These are phyloP conservation scores for Novymonas esmeraldas DNA, from an alignment of 208 protist genomes.

Conservation along the genomic window DNA sequence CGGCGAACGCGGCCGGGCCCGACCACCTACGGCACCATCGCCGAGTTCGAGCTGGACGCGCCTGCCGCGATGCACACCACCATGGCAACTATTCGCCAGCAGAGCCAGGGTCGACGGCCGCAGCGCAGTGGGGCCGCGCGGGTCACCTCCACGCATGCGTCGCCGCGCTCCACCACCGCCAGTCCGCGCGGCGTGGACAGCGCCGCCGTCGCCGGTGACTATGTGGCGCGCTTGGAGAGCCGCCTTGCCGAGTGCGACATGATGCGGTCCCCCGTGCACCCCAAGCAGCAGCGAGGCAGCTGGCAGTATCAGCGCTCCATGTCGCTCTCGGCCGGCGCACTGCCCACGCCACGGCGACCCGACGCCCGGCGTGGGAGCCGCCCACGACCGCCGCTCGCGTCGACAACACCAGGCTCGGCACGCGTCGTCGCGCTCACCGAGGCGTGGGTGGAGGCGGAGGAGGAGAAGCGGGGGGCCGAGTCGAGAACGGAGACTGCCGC, in stretches of 20 bases:
- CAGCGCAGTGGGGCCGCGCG: not conserved
- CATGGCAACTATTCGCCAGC: not conserved
- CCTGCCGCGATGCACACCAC: slow-evolving; percentile 1
- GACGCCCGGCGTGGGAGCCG: not conserved
- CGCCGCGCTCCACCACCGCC: not conserved
- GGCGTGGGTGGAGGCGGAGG: slow-evolving; percentile 12
- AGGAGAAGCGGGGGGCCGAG: not conserved
- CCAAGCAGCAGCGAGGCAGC: not conserved
- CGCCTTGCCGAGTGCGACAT: slow-evolving; percentile 9
- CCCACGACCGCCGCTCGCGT: not conserved
- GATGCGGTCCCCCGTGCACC: not conserved
- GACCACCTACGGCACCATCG: not conserved
- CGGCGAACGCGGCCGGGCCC: not conserved
- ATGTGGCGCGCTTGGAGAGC: slow-evolving; percentile 14
- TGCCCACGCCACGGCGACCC: not conserved
- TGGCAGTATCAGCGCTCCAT: not conserved
- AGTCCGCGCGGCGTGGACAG: not conserved
- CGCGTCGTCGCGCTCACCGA: slow-evolving; percentile 5
- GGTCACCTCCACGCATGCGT: too few relatives aligned
- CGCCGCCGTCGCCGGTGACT: not conserved
- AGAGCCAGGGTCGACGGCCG: not conserved
- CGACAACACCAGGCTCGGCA: not conserved
- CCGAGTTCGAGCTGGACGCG: slow-evolving; percentile 15
- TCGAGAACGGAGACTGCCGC: not conserved
- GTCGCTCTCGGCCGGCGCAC: not conserved